Evolutionary conservation across 2,329 filamentous ascomycete genomes (phyloP), one percentile per base, ranked within the genome.

Genomic region (Fusarium sp.): DNA sequence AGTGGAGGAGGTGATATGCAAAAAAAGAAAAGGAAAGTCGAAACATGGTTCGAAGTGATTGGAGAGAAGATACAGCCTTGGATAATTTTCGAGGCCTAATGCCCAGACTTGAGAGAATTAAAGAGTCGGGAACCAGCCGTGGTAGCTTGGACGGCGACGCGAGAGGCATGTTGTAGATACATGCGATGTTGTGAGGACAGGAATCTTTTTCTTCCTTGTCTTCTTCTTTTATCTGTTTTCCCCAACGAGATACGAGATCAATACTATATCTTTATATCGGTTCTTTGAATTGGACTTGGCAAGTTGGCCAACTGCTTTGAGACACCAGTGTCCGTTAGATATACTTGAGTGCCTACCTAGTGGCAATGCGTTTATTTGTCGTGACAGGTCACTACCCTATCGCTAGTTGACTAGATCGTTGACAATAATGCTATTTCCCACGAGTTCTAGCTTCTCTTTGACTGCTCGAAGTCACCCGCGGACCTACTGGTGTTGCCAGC

Each of bases 351-450:
- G 83, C 79, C 15, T 76, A 75, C 18, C 70, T 62, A 41, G 85
- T 84, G 2, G 83, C 78, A 62, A 70, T 73, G 3, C 80, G 85
- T 36, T 85, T 85, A 52, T 87, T 85, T 0, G 85, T 84, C 1
- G 84, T 68, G 68, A 87, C 37, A 87, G 75, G 2, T 54, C 44
- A 1, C 73, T 50, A 0, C 84, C 84, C 60, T 80, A 69, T 12
- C 57, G 63, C 55, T 86, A 83, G 55, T 85, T 82, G 13, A 75
- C 74, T 2, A 83, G 77, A 13, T 82, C 82, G 85, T 85, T 87
- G 10, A 88, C 85, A 2, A 89, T 74, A 1, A 91, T 64, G 7
- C 87, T 83, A 70, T 90, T 82, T 1, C 85, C 86, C 0, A 83
- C 81, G 0, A 74, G 77, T 40, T 79, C 72, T 13, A 91, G 79